Percentiles rank a stretch among this genome's conserved stretches.
phyloP scores from a whole-genome alignment of 768 basidiomycete species.

The Neoboletus subvelutipes region DNA sequence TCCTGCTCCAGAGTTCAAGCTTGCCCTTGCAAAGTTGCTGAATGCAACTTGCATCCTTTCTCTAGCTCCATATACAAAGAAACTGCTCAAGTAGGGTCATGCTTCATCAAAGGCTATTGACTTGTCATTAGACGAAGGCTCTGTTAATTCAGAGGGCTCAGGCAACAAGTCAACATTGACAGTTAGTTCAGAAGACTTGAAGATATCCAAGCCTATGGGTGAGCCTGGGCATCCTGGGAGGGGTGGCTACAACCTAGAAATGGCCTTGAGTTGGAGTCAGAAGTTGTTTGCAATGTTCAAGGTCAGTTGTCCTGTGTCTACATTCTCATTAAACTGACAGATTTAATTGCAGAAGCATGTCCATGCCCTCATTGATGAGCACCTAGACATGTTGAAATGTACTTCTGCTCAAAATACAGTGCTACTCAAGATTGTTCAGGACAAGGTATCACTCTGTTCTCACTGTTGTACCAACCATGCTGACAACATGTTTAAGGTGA shows the following conservation, averaged over 20 bases:
- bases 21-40: background rate
- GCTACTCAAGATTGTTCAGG: background rate
- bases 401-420: constrained; percentile 2
- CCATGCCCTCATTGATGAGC: constrained; percentile 3
- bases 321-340: background rate
- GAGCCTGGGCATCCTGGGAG: constrained; percentile 23
- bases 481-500: background rate
- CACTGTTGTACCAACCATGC: background rate
- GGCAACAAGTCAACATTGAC: background rate
- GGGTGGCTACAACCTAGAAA: constrained; percentile 28
- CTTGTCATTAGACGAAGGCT: background rate
- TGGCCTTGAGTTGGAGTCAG: constrained; percentile 15
- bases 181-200: constrained; percentile 4
- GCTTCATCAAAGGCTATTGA: background rate
- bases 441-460: background rate
- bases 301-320: constrained; percentile 9
- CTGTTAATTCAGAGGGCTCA: background rate
- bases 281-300: constrained; percentile 18
- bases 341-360: background rate
- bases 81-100: background rate
- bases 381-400: constrained; percentile 9
- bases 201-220: constrained; percentile 27
- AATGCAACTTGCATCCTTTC: background rate
- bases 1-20: background rate
- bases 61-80: background rate